Conservation (phyloP, 164 flowering plant species). For the Saururus chinensis region DNA sequence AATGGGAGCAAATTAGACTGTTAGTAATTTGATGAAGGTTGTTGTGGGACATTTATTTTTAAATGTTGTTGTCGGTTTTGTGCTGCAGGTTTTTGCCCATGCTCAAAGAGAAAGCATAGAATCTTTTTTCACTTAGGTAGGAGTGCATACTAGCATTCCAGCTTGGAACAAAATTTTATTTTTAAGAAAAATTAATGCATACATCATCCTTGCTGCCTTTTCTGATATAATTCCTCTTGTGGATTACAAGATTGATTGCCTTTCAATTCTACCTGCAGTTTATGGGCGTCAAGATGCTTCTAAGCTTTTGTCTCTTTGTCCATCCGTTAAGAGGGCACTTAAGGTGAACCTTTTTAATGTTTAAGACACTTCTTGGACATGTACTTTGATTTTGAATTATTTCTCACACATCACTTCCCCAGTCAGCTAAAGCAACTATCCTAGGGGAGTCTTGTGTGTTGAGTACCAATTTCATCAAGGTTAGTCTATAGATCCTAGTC, state of each 20-base stretch:
- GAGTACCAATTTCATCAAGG: conserved; percentile 74
- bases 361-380: not conserved
- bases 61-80: not conserved
- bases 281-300: conserved; percentile 74
- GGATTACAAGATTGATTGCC: conserved; percentile 71
- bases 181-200: no score
- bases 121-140: conserved; percentile 91
- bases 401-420: conserved; percentile 18
- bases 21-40: not conserved
- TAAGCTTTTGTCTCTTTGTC: conserved; percentile 64
- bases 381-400: not conserved
- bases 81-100: conserved; percentile 69
- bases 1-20: not conserved
- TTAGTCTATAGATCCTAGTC: conserved; percentile 10
- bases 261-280: conserved; percentile 68
- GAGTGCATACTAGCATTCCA: conserved; percentile 2
- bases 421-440: conserved; percentile 60
- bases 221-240: conserved; percentile 7
- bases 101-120: conserved; percentile 91
- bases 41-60: not conserved
- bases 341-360: conserved; percentile 46
- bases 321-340: conserved; percentile 58
- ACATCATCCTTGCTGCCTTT: not conserved
- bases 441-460: conserved; percentile 69
- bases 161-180: not conserved